Evolutionary conservation across 768 basidiomycete genomes (phyloP).

Genomic region (Coprinopsis marcescibilis): DNA sequence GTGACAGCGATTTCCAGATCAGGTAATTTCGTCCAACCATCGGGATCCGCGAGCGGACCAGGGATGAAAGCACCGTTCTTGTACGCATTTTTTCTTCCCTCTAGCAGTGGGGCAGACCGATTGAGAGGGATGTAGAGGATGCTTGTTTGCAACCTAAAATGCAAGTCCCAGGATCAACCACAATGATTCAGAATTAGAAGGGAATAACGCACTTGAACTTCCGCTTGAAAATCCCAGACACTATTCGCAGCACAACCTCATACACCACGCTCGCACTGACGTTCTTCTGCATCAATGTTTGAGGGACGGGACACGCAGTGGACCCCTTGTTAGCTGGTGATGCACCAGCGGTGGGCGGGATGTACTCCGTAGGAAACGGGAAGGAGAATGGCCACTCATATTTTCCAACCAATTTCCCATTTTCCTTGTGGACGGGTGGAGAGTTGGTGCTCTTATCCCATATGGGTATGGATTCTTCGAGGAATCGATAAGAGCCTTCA

Average conservation of each 20-base stretch:
- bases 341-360: conserved; percentile 9
- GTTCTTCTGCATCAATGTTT: conserved; percentile 25
- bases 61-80: background rate
- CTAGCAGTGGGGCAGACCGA: background rate
- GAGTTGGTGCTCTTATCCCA: conserved; percentile 19
- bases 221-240: conserved; percentile 20
- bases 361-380: conserved; percentile 22
- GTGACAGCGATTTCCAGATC: background rate
- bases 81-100: background rate
- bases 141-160: background rate
- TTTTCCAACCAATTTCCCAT: conserved; percentile 21
- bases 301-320: too few relatives aligned
- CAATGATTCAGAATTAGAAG: too few relatives aligned
- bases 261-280: conserved; percentile 24
- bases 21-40: conserved; percentile 3
- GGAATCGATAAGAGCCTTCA: conserved; percentile 17
- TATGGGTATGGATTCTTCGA: conserved; percentile 16
- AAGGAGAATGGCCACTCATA: conserved; percentile 28
- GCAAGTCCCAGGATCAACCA: too few relatives aligned
- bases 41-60: conserved; percentile 3
- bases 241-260: conserved; percentile 23
- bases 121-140: conserved; percentile 6
- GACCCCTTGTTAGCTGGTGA: too few relatives aligned
- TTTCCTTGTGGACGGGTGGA: conserved; percentile 1
- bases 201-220: conserved; percentile 4